Evolutionary conservation across 768 basidiomycete genomes (phyloP).

Genomic region (Rhizopogon vesiculosus): DNA sequence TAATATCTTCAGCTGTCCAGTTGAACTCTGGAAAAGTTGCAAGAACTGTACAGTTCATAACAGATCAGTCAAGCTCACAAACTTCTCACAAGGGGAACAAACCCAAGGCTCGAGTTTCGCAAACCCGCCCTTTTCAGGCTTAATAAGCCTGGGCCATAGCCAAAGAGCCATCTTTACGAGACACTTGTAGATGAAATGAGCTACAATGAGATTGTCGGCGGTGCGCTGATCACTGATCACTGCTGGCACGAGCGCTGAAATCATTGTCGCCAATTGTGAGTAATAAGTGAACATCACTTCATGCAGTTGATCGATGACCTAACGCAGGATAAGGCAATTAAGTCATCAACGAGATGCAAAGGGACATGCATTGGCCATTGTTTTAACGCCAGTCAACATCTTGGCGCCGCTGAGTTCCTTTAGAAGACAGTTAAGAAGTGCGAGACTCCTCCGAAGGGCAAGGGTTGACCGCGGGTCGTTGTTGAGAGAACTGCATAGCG

Average conservation of each 20-base stretch:
- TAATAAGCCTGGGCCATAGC: conserved; percentile 57
- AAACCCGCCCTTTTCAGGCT: conserved; percentile 37
- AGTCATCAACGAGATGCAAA: background rate
- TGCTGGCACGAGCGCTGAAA: conserved; percentile 26
- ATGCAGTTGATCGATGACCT: conserved; percentile 36
- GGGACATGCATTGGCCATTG: conserved; percentile 53
- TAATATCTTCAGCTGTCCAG: conserved; percentile 49
- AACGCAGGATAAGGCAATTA: background rate
- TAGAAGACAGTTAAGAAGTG: conserved; percentile 58
- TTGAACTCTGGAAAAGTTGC: conserved; percentile 57
- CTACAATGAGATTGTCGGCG: conserved; percentile 45
- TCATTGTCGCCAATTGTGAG: conserved; percentile 39
- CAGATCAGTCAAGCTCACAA: background rate
- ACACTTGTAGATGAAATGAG: conserved; percentile 73
- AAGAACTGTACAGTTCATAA: conserved; percentile 40
- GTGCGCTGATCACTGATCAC: conserved; percentile 35
- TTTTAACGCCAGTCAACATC: conserved; percentile 62
- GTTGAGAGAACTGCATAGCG: conserved; percentile 38
- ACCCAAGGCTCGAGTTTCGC: conserved; percentile 52
- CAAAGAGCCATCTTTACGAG: conserved; percentile 66
- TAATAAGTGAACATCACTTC: conserved; percentile 58
- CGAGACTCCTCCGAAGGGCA: conserved; percentile 54
- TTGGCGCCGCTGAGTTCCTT: conserved; percentile 71
- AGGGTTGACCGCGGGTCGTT: conserved; percentile 43
- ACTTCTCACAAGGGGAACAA: conserved; percentile 12